A percentile compares a stretch with the other conserved stretches of the same genome.
These are phyloP conservation scores for Hyaloscypha variabilis DNA, from an alignment of 495 filamentous ascomycete species.

Conservation along the genomic window DNA sequence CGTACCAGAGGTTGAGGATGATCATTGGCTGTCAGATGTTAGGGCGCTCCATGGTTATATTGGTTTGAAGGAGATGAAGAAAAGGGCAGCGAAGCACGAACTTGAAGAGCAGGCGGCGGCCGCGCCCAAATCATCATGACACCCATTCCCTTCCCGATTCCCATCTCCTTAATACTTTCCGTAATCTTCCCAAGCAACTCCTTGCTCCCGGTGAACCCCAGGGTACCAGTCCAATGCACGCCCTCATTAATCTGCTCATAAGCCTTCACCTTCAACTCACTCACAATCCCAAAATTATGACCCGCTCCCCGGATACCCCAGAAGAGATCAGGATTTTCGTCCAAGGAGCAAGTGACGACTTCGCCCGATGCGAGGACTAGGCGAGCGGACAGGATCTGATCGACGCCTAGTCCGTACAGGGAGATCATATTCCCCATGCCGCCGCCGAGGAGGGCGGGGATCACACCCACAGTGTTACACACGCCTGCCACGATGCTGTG, in stretches of 20 bases:
- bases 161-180: neutral
- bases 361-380: slow-evolving; percentile 39
- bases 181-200: neutral
- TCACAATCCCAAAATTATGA: slow-evolving; percentile 52
- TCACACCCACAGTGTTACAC: slow-evolving; percentile 35
- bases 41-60: no score
- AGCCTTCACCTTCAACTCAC: slow-evolving; percentile 38
- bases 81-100: neutral
- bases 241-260: slow-evolving; percentile 12
- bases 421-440: slow-evolving; percentile 42
- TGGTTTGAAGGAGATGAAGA: neutral
- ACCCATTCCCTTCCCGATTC: slow-evolving; percentile 4
- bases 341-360: slow-evolving; percentile 32
- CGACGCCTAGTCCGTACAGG: slow-evolving; percentile 39
- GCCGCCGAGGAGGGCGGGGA: slow-evolving; percentile 43
- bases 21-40: slow-evolving; percentile 1
- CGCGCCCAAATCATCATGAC: neutral
- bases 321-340: slow-evolving; percentile 47
- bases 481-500: slow-evolving; percentile 27
- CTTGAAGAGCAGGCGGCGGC: neutral
- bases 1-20: slow-evolving; percentile 13
- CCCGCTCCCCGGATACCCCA: slow-evolving; percentile 50
- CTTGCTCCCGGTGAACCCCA: slow-evolving; percentile 3
- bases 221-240: slow-evolving; percentile 3
- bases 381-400: slow-evolving; percentile 36